Percentiles rank a stretch among this genome's conserved stretches.
Evolutionary conservation across 2,329 filamentous ascomycete genomes (phyloP).

Genomic region (Microdochium paspali): DNA sequence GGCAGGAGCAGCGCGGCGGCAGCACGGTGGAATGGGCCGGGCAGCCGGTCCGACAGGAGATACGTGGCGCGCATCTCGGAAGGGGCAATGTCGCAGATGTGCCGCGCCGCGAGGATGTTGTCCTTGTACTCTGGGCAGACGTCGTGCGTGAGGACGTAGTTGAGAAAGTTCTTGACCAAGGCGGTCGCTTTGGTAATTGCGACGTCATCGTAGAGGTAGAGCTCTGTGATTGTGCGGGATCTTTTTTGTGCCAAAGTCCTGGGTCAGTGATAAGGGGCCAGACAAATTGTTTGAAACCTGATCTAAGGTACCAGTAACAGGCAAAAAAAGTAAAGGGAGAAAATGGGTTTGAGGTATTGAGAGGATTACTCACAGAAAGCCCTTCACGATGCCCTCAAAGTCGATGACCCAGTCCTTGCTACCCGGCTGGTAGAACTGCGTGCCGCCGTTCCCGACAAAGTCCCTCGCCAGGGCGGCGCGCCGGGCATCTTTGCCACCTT

Average conservation of each 20-base stretch:
- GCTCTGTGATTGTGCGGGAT: conserved; percentile 44
- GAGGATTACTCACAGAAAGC: conserved; percentile 58
- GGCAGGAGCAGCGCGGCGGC: conserved; percentile 59
- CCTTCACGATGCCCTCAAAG: conserved; percentile 67
- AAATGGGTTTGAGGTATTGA: neutral
- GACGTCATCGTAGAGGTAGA: conserved; percentile 44
- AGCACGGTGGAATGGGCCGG: conserved; percentile 74
- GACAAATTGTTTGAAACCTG: no score
- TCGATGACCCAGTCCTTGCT: conserved; percentile 64
- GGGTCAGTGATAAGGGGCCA: neutral
- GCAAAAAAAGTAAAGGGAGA: neutral
- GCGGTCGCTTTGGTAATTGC: conserved; percentile 51
- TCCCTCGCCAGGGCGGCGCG: conserved; percentile 55
- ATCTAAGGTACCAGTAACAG: no score
- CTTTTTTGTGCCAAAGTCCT: conserved; percentile 17
- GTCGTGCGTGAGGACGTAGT: conserved; percentile 75
- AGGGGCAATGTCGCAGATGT: conserved; percentile 56
- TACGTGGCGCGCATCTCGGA: conserved; percentile 55
- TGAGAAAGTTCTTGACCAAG: conserved; percentile 77
- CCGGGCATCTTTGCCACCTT: conserved; percentile 46
- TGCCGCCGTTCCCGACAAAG: conserved; percentile 36
- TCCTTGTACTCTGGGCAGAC: conserved; percentile 74
- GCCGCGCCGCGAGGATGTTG: conserved; percentile 57
- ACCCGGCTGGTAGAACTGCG: conserved; percentile 39
- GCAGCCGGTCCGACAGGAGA: conserved; percentile 43